Conservation (phyloP, 2,329 filamentous ascomycete genomes). For the Neoarthrinium moseri region DNA sequence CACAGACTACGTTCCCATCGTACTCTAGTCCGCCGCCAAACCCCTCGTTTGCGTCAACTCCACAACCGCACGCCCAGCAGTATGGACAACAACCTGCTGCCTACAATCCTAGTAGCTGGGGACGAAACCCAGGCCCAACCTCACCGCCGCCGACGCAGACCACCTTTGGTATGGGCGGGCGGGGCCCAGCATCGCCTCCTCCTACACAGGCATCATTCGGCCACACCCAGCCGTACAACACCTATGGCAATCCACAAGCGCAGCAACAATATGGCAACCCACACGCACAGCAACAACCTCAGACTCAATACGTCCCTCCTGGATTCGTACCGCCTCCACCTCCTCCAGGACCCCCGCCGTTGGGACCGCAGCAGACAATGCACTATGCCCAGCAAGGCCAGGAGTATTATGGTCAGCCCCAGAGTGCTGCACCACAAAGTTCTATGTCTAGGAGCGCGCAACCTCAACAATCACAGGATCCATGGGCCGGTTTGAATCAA, state of each 20-base stretch:
- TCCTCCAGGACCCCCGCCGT: slow-evolving; percentile 60
- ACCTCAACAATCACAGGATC: slow-evolving; percentile 6
- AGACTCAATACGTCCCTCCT: slow-evolving; percentile 46
- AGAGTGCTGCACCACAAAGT: neutral
- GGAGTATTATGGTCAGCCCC: slow-evolving; percentile 14
- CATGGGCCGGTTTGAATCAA: slow-evolving; percentile 9
- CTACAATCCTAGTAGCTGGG: slow-evolving; percentile 60
- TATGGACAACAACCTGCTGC: slow-evolving; percentile 44
- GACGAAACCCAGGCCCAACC: slow-evolving; percentile 55
- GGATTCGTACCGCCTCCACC: slow-evolving; percentile 64
- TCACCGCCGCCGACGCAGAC: slow-evolving; percentile 39
- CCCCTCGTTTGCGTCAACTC: slow-evolving; percentile 24
- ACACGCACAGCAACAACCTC: slow-evolving; percentile 38
- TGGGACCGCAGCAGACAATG: slow-evolving; percentile 62
- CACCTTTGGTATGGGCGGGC: slow-evolving; percentile 31
- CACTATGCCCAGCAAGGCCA: slow-evolving; percentile 43
- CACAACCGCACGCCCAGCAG: slow-evolving; percentile 37
- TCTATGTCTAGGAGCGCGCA: slow-evolving; percentile 1
- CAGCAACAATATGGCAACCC: slow-evolving; percentile 38
- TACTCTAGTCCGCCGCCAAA: slow-evolving; percentile 40
- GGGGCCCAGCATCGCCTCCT: slow-evolving; percentile 54
- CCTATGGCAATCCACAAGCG: slow-evolving; percentile 44
- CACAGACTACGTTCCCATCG: slow-evolving; percentile 42
- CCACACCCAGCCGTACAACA: slow-evolving; percentile 43
- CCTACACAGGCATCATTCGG: slow-evolving; percentile 38